Conservation (phyloP, 1,284 basidiomycete genomes). For the Lignosus rhinocerotis region DNA sequence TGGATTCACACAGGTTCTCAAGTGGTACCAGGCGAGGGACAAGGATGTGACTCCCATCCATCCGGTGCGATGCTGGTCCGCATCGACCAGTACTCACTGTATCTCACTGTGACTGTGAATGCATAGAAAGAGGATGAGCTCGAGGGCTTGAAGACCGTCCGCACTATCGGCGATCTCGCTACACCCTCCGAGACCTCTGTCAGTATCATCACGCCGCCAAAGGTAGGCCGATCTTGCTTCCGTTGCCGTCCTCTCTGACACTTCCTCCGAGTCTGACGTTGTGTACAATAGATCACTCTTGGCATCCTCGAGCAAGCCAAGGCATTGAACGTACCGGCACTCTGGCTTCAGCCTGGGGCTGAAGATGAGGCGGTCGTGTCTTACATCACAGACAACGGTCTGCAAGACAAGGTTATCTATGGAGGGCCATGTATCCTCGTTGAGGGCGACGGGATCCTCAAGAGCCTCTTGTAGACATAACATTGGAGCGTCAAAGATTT, state of each 20-base stretch:
- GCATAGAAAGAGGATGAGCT: slow-evolving; percentile 62
- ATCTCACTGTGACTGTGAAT: too few species aligned
- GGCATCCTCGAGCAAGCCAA: slow-evolving; percentile 65
- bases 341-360: slow-evolving; percentile 89
- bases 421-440: slow-evolving; percentile 78
- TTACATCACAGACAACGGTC: slow-evolving; percentile 53
- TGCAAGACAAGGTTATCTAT: slow-evolving; percentile 64
- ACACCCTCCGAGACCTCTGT: slow-evolving; percentile 71
- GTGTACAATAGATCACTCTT: slow-evolving; percentile 57
- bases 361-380: slow-evolving; percentile 57
- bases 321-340: slow-evolving; percentile 57
- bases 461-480: slow-evolving; percentile 29
- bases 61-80: slow-evolving; percentile 41
- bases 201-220: slow-evolving; percentile 77
- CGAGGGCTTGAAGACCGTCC: slow-evolving; percentile 59
- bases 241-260: too few species aligned
- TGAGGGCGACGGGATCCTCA: slow-evolving; percentile 59
- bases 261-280: too few species aligned
- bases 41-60: slow-evolving; percentile 72
- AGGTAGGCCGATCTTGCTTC: slow-evolving; percentile 38
- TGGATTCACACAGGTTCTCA: slow-evolving; percentile 51
- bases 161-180: slow-evolving; percentile 57
- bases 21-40: slow-evolving; percentile 71
- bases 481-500: too few species aligned
- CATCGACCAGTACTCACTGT: neutral